Base-by-base conservation (phyloP, 108 stramenopile species). In the Pseudonitzschia pungens region DNA sequence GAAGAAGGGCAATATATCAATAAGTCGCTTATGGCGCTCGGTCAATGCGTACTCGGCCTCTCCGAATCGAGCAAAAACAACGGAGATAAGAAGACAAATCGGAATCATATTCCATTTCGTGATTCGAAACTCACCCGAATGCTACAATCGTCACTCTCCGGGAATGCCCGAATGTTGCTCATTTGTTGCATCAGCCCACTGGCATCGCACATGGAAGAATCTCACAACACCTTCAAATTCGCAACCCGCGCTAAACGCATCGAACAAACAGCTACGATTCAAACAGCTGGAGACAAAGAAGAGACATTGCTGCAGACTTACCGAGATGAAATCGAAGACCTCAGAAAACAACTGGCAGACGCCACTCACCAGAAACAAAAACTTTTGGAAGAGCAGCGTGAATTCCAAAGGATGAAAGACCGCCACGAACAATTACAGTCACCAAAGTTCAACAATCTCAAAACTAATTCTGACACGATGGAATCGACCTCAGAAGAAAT, bases 1-100 rank as follows among this genome's bases (percentile, higher is more conserved):
- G 91, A 94, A 77, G 99, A 99, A 79, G 98, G 97, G 5, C 96
- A 97, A 41, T 97, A 97, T 74, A 99, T 99, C 73, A 99, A 99
- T 84, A 92, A 96, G 70, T 90, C 90, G 22, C 89, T 99, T 22
- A 91, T 98, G 73, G 89, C 97, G 6, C 81, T 99, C 41, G 92
- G 94, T 6, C 92, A 96, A 62, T 95, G 97, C 21, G 96, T 98
- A 16, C 83, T 89, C 71, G 84, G 89, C 59, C 71, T 97, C 8
- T 77, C 80, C 15, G 94, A 97, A 75, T 74, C 15, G 45, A 64
- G 40, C 59, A 24, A 65, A 58, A 16, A 69, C 32, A 62, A 57
- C 4, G 68, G 28, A 28, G 33, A 33, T 6, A 63, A 67, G 40
- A 44, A 65, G 52, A 55, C 65, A 12, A 69, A 75, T 54, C 44